A percentile compares a stretch with the other conserved stretches of the same genome.
Evolutionary conservation across 1,139 yeast genomes (phyloP).

Genomic region (Lodderomyces metapsilosis): DNA sequence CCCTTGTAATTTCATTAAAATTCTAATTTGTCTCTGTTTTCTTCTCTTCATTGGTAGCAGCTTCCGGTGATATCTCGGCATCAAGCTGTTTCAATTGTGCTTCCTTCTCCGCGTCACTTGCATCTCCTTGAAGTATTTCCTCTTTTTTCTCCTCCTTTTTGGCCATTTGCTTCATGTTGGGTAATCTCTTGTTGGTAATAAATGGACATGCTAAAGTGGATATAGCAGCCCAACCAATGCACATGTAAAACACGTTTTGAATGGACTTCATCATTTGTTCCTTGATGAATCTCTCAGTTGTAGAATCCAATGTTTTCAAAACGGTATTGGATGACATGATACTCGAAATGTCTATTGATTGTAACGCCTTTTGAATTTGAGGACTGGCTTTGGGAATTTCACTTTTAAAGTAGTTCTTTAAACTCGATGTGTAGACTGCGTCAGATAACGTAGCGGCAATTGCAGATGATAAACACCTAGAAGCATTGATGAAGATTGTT

Average conservation of each 20-base stretch:
- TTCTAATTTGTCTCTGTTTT: not conserved
- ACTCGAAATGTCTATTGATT: constrained; percentile 11
- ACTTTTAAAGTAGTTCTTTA: constrained; percentile 18
- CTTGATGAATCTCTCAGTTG: constrained; percentile 26
- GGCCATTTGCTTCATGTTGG: constrained; percentile 14
- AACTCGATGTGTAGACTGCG: constrained; percentile 32
- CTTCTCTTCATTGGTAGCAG: not conserved
- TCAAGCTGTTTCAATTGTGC: constrained; percentile 3
- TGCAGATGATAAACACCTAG: constrained; percentile 31
- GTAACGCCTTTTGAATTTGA: constrained; percentile 20
- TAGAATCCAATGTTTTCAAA: constrained; percentile 22
- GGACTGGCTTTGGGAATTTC: constrained; percentile 20
- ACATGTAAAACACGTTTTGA: constrained; percentile 32
- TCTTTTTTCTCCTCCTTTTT: constrained; percentile 1
- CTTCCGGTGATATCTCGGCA: not conserved
- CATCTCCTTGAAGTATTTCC: not conserved
- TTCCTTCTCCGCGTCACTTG: not conserved
- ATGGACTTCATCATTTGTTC: constrained; percentile 29
- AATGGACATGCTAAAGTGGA: constrained; percentile 22
- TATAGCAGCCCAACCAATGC: constrained; percentile 26
- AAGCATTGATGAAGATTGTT: constrained; percentile 32
- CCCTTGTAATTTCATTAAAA: not conserved
- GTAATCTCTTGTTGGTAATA: constrained; percentile 30
- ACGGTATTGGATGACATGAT: constrained; percentile 22
- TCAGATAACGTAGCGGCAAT: constrained; percentile 33